Evolutionary conservation across 371 early-diverging fungal species (phyloP).

Genomic region (Zychaea mexicana): DNA sequence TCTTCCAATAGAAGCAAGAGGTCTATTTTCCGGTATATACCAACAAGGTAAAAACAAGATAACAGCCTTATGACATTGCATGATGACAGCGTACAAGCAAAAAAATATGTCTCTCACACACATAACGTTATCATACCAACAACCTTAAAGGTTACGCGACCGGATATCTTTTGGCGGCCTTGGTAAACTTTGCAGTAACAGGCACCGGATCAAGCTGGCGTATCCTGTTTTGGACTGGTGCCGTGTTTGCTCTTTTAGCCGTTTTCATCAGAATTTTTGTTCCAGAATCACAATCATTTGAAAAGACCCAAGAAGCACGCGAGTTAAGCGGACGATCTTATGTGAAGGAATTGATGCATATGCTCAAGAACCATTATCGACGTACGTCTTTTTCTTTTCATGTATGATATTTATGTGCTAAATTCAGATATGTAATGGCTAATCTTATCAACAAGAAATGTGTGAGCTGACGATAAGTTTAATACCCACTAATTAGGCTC

Average conservation of each 20-base stretch:
- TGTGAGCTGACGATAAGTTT: no score
- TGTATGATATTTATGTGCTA: not conserved
- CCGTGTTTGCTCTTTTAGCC: slow-evolving; percentile 59
- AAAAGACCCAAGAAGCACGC: slow-evolving; percentile 37
- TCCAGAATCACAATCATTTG: slow-evolving; percentile 62
- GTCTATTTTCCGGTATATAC: slow-evolving; percentile 74
- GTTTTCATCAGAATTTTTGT: slow-evolving; percentile 62
- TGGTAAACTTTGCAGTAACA: slow-evolving; percentile 52
- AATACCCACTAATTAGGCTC: not conserved
- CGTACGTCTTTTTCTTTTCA: not conserved
- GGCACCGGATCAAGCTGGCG: slow-evolving; percentile 58
- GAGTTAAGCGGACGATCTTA: slow-evolving; percentile 23
- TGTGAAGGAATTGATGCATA: not conserved
- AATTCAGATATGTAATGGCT: no score
- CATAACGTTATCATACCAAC: no score
- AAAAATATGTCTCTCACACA: no score
- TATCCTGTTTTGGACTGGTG: slow-evolving; percentile 69
- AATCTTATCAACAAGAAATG: no score
- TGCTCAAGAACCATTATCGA: slow-evolving; percentile 1
- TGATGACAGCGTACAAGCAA: no score
- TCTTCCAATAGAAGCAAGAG: slow-evolving; percentile 66
- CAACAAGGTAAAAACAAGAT: slow-evolving; percentile 72
- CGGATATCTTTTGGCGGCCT: slow-evolving; percentile 63
- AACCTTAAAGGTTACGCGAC: slow-evolving; percentile 60
- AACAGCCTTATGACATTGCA: no score